Percentiles rank a stretch among this genome's conserved stretches.
Conservation (phyloP, 2,329 filamentous ascomycete genomes). For the Fusarium stilboides region DNA sequence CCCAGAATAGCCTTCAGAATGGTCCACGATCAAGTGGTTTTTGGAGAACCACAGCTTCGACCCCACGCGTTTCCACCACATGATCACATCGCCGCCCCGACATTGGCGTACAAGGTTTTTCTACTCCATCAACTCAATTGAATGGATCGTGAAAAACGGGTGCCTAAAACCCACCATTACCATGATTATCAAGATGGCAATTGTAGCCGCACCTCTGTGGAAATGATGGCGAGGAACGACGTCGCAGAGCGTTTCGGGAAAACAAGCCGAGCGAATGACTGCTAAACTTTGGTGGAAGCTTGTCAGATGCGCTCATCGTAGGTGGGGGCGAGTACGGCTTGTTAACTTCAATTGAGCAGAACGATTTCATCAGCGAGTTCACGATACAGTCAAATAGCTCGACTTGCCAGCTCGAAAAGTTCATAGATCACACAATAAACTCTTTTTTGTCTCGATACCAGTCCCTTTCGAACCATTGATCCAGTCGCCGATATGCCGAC, state of each 20-base stretch:
- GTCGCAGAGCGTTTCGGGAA: constrained; percentile 32
- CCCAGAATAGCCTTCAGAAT: neutral
- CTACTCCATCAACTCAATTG: constrained; percentile 6
- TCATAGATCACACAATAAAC: constrained; percentile 17
- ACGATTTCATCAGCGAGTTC: constrained; percentile 1
- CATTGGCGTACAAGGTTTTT: constrained; percentile 30
- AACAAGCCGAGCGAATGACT: constrained; percentile 35
- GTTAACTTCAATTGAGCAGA: constrained; percentile 14
- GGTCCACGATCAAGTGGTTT: neutral
- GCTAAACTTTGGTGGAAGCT: constrained; percentile 6
- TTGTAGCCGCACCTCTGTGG: constrained; percentile 28
- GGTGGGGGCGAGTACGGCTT: constrained; percentile 26
- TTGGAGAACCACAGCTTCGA: constrained; percentile 12
- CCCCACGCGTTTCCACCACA: constrained; percentile 40
- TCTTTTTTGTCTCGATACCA: neutral
- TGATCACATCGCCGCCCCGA: constrained; percentile 25
- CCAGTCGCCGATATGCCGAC: constrained; percentile 42
- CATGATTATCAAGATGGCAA: constrained; percentile 20
- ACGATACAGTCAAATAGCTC: constrained; percentile 14
- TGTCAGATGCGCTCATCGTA: constrained; percentile 20
- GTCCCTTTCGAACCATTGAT: neutral
- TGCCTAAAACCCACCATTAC: constrained; percentile 23
- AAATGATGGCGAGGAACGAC: constrained; percentile 31
- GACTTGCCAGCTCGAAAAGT: constrained; percentile 1
- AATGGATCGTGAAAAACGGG: constrained; percentile 20